phyloP scores from a whole-genome alignment of 768 basidiomycete species.

The Lactarius sp. region DNA sequence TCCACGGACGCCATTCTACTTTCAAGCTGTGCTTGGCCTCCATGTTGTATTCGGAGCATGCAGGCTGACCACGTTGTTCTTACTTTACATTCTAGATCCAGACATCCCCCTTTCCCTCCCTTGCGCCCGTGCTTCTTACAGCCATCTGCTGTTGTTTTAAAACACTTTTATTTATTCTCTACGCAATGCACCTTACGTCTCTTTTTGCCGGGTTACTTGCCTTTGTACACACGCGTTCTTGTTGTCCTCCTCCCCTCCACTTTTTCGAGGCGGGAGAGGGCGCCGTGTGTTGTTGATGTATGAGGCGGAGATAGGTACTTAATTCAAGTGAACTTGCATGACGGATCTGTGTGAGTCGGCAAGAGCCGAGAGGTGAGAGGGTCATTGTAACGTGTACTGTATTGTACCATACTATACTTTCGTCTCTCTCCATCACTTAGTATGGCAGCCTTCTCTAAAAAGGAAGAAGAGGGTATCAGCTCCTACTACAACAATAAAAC shows the following conservation, averaged over 20 bases:
- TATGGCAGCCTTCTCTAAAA: conserved; percentile 84
- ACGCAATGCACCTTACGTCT: conserved; percentile 20
- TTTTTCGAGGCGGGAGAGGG: conserved; percentile 64
- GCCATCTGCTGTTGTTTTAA: conserved; percentile 23
- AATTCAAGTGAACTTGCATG: neutral
- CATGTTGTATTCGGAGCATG: conserved; percentile 2
- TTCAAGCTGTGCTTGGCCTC: conserved; percentile 41
- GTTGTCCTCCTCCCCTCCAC: conserved; percentile 69
- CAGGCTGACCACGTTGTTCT: conserved; percentile 18
- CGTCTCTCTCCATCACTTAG: conserved; percentile 25
- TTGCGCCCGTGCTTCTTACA: conserved; percentile 31
- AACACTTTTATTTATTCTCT: conserved; percentile 17
- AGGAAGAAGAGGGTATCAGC: conserved; percentile 95
- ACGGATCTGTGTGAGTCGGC: conserved; percentile 1
- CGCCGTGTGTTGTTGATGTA: conserved; percentile 44
- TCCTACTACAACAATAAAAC: conserved; percentile 96
- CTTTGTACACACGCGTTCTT: conserved; percentile 33
- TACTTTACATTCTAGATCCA: conserved; percentile 19
- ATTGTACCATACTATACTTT: too few species aligned
- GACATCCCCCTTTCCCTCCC: conserved; percentile 15
- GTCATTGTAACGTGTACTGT: too few species aligned
- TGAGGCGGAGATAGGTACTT: conserved; percentile 9
- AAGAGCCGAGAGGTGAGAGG: conserved; percentile 7
- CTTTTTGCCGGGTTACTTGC: conserved; percentile 18
- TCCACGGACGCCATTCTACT: conserved; percentile 73